Conservation (phyloP, 1,284 basidiomycete genomes). For the Ganoderma lucidum region DNA sequence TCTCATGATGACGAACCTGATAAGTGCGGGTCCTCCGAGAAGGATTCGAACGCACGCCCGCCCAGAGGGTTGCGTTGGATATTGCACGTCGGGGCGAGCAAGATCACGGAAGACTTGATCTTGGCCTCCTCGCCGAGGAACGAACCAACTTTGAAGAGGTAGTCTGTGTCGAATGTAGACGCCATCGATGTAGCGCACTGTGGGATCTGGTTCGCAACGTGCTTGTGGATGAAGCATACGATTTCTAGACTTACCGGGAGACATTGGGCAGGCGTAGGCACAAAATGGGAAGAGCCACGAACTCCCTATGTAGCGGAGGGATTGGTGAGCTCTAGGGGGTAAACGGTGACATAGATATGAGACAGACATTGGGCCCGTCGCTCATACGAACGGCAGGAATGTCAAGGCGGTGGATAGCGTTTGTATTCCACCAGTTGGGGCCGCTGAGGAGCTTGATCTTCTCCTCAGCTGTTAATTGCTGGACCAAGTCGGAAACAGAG, state of each 20-base stretch:
- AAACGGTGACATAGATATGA: neutral
- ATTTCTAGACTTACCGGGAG: constrained; percentile 37
- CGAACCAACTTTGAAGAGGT: constrained; percentile 60
- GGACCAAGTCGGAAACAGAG: constrained; percentile 59
- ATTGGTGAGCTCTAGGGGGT: constrained; percentile 20
- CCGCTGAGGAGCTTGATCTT: constrained; percentile 70
- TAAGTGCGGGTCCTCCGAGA: constrained; percentile 72
- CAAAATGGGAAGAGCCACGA: constrained; percentile 71
- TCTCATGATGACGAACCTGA: constrained; percentile 51
- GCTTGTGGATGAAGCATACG: neutral
- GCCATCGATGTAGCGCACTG: constrained; percentile 76
- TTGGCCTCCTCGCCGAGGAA: constrained; percentile 72
- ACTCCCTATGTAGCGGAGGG: constrained; percentile 54
- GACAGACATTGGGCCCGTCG: constrained; percentile 67
- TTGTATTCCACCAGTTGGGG: constrained; percentile 79
- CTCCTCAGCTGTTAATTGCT: constrained; percentile 63
- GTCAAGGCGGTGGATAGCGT: constrained; percentile 58
- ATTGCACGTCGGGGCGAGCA: constrained; percentile 76
- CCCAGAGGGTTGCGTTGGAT: constrained; percentile 70
- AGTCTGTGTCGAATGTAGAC: constrained; percentile 66
- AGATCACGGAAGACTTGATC: constrained; percentile 65
- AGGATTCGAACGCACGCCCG: constrained; percentile 74
- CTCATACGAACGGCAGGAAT: constrained; percentile 74
- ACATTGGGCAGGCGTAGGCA: constrained; percentile 49
- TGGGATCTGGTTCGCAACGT: neutral